phyloP scores from a whole-genome alignment of 1,284 basidiomycete species.

The Apiotrichum brassicae region DNA sequence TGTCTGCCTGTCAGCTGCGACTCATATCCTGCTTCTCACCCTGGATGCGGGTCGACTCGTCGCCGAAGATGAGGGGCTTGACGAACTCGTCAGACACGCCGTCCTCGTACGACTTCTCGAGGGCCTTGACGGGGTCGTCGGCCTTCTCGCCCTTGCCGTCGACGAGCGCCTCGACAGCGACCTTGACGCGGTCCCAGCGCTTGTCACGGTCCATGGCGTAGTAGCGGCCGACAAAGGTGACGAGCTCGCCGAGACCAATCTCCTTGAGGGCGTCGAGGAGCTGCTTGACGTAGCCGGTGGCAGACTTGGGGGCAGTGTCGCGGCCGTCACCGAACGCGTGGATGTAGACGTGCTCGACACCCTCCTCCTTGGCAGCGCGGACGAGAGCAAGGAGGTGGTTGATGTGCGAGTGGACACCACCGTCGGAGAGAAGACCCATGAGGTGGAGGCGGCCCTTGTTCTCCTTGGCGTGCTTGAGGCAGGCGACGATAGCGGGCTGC shows the following conservation, averaged over 20 bases:
- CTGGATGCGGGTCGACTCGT: conserved; percentile 69
- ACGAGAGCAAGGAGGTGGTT: conserved; percentile 77
- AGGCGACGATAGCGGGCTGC: conserved; percentile 62
- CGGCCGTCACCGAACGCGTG: conserved; percentile 83
- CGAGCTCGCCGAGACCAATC: conserved; percentile 57
- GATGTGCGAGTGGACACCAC: conserved; percentile 91
- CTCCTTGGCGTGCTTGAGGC: conserved; percentile 69
- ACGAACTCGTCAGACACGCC: conserved; percentile 87
- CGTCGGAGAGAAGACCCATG: conserved; percentile 81
- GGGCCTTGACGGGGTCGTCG: conserved; percentile 60
- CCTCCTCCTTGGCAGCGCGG: conserved; percentile 74
- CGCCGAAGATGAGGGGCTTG: conserved; percentile 82
- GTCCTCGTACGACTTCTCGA: conserved; percentile 66
- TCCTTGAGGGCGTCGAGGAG: conserved; percentile 71
- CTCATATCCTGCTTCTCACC: conserved; percentile 48
- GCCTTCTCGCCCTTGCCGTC: conserved; percentile 63
- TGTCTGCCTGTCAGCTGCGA: conserved; percentile 39
- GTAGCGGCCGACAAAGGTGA: conserved; percentile 78
- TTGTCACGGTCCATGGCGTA: conserved; percentile 95
- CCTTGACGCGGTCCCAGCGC: conserved; percentile 84
- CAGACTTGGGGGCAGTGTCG: conserved; percentile 78
- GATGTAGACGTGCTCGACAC: conserved; percentile 74
- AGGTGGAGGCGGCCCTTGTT: conserved; percentile 74
- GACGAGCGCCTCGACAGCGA: conserved; percentile 75
- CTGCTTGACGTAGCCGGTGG: conserved; percentile 64